A percentile compares a stretch with the other conserved stretches of the same genome.
phyloP scores from a whole-genome alignment of 2,329 filamentous ascomycete species.

The Penicillium sp. region DNA sequence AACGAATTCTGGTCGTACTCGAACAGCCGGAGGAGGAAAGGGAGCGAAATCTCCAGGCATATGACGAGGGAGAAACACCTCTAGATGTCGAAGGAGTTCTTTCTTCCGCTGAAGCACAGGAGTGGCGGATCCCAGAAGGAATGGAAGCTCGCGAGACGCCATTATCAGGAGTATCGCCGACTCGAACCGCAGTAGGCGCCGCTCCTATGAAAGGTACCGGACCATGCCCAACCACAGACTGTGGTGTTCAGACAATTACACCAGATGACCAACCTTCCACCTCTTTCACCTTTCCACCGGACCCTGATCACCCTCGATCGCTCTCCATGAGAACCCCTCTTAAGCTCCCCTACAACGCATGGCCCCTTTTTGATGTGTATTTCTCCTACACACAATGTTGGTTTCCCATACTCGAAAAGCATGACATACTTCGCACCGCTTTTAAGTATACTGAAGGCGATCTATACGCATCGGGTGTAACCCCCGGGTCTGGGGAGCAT shows the following conservation, averaged over 20 bases:
- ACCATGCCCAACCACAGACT: conserved; percentile 24
- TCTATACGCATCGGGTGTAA: conserved; percentile 23
- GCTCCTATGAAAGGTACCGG: conserved; percentile 10
- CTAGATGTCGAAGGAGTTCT: conserved; percentile 31
- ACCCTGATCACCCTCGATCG: conserved; percentile 7
- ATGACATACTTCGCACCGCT: conserved; percentile 56
- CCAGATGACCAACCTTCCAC: conserved; percentile 3
- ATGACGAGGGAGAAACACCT: conserved; percentile 27
- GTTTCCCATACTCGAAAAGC: conserved; percentile 70
- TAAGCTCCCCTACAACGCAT: conserved; percentile 50
- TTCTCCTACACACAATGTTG: conserved; percentile 73
- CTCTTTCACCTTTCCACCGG: neutral
- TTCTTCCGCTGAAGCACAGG: conserved; percentile 29
- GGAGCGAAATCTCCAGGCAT: conserved; percentile 27
- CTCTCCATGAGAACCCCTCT: conserved; percentile 32
- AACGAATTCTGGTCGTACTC: conserved; percentile 54
- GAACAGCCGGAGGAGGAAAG: conserved; percentile 40
- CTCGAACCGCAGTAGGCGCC: conserved; percentile 20
- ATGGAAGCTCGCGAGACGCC: conserved; percentile 19
- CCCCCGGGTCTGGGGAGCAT: conserved; percentile 45
- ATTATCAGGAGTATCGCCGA: conserved; percentile 25
- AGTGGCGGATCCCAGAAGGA: conserved; percentile 35
- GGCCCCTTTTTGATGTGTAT: conserved; percentile 65
- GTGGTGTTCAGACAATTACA: conserved; percentile 24
- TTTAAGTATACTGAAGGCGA: conserved; percentile 33